phyloP scores from a whole-genome alignment of 768 basidiomycete species.

The Pisolithus tinctorius region DNA sequence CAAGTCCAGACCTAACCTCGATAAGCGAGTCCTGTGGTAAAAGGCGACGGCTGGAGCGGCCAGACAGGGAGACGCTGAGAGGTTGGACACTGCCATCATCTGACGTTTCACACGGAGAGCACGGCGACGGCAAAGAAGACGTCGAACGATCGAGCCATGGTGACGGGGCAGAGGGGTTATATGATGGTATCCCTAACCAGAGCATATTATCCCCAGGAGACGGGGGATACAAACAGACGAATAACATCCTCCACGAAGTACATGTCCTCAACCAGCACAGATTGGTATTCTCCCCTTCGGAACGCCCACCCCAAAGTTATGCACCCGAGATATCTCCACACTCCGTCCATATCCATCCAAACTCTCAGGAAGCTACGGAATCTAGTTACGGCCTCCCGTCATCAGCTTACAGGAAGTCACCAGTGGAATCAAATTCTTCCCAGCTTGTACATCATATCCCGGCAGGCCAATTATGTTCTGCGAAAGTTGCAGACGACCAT shows the following conservation, averaged over 20 bases:
- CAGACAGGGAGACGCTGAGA: conserved; percentile 13
- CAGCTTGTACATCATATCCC: conserved; percentile 1
- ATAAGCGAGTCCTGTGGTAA: conserved; percentile 34
- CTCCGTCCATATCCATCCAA: not conserved
- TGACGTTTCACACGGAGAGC: conserved; percentile 6
- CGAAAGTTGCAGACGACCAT: conserved; percentile 2
- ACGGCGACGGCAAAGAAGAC: conserved; percentile 27
- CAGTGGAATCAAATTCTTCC: not conserved
- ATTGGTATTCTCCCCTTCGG: conserved; percentile 31
- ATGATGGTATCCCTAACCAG: not conserved
- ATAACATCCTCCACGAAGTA: conserved; percentile 62
- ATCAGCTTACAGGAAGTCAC: conserved; percentile 3
- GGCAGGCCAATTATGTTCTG: not conserved
- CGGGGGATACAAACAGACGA: conserved; percentile 50
- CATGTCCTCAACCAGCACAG: conserved; percentile 66
- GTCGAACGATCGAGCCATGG: conserved; percentile 7
- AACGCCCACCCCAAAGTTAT: not conserved
- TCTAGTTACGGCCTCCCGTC: not conserved
- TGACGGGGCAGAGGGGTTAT: conserved; percentile 27
- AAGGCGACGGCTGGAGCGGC: conserved; percentile 47
- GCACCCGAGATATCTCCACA: not conserved
- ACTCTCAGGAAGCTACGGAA: not conserved
- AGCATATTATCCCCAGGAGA: conserved; percentile 1
- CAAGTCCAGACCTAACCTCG: conserved; percentile 5
- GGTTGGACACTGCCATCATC: not conserved